Evolutionary conservation across 1,139 yeast genomes (phyloP), one percentile per base, ranked within the genome.

Genomic region (Magnusiomyces tetraspermus): DNA sequence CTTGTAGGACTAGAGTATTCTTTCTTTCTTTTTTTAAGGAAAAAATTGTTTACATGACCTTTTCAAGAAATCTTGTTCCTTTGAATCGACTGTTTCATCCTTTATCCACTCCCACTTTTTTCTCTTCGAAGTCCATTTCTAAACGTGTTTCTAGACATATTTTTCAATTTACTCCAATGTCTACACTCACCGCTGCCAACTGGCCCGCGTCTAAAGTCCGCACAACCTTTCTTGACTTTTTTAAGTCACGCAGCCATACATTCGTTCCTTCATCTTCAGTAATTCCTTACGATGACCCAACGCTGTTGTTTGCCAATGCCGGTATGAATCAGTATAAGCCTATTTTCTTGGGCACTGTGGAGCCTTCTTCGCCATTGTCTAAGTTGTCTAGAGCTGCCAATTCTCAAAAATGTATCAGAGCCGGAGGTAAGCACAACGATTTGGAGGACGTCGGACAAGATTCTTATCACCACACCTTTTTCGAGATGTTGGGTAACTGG

Each of bases 401-500:
- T 76, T 88, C 97, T 17, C 99, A 92, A 68, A 92, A 92, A 72
- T 92, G 97, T 79, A 90, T 92, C 64, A 83, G 99, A 74, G 99
- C 99, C 42, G 99, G 99, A 69, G 99, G 99, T 69, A 92, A 92
- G 71, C 99, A 92, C 71, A 92, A 92, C 67, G n/a, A 92, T 73
- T 79, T 92, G 66, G 99, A 92, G 67, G 99, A 92, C 70, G 99
- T 92, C 48, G 99, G 99, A 58, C 82, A 86, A 67, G 99, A 92
- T 70, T 86, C 95, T 53, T 92, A 92, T 67, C 99, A 92, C 70
- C 99, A 92, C 70, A 92, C 99, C 15, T 92, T 94, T 67, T 92
- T 92, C 63, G 99, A 92, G 73, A 92, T 92, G 99, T 79, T 92
- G 73, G 99, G 99, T 62, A 92, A 92, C 76, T 92, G 99, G 99